Conservation (phyloP, 306 rosid species). For the Lathyrus aphaca region DNA sequence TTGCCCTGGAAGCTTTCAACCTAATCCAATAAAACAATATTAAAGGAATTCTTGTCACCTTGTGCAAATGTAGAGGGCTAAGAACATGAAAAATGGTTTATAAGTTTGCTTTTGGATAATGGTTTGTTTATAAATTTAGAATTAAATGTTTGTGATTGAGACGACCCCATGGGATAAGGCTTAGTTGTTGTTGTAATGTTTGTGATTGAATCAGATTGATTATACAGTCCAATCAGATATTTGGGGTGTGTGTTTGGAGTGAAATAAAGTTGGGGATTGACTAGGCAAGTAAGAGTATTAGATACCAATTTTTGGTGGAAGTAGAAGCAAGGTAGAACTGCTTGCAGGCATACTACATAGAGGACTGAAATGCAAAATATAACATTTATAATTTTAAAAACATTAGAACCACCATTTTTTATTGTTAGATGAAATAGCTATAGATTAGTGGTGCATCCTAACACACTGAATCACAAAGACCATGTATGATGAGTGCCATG, state of each 20-base stretch:
- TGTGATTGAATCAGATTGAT: background rate
- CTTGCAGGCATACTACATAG: background rate
- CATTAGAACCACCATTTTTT: background rate
- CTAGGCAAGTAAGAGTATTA: background rate
- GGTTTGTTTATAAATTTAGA: background rate
- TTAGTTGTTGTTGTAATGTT: background rate
- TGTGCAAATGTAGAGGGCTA: constrained; percentile 5
- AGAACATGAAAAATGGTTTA: constrained; percentile 14
- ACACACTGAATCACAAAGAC: background rate
- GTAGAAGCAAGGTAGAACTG: background rate
- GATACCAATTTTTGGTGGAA: background rate
- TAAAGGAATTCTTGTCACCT: background rate
- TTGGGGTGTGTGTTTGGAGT: background rate
- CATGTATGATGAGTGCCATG: background rate
- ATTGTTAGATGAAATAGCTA: background rate
- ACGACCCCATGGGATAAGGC: too few species aligned
- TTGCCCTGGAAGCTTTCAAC: constrained; percentile 81
- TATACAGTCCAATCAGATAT: background rate
- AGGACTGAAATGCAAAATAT: background rate
- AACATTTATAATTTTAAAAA: background rate
- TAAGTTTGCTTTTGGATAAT: background rate
- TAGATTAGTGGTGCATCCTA: background rate
- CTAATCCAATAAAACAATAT: constrained; percentile 46
- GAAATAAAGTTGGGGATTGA: background rate
- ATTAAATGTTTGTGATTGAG: background rate